These are phyloP conservation scores for Komagataella kurtzmanii DNA, from an alignment of 805 yeast genomes.

Conservation along the genomic window DNA sequence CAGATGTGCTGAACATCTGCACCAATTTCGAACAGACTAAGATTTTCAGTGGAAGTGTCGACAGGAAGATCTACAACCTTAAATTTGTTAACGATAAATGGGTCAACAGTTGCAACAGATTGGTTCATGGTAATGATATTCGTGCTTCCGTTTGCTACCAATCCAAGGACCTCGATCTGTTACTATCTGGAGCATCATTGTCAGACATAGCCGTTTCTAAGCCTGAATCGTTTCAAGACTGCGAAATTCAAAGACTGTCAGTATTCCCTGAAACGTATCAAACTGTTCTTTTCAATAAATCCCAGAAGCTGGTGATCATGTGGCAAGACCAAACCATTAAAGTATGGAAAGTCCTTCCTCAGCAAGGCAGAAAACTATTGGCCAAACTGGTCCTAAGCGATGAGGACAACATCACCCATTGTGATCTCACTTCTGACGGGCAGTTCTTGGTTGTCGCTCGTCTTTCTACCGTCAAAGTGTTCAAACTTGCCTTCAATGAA, in stretches of 20 bases:
- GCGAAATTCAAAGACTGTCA: conserved; percentile 59
- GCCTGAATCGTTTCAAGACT: conserved; percentile 52
- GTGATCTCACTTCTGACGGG: conserved; percentile 53
- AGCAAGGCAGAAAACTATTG: conserved; percentile 37
- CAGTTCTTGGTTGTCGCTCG: conserved; percentile 62
- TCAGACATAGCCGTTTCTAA: conserved; percentile 56
- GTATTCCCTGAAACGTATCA: conserved; percentile 18
- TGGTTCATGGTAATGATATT: conserved; percentile 79
- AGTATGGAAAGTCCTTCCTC: conserved; percentile 48
- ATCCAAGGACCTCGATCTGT: conserved; percentile 49
- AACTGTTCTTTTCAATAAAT: conserved; percentile 21
- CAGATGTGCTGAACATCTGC: conserved; percentile 72
- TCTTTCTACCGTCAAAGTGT: conserved; percentile 52
- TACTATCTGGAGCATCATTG: conserved; percentile 80
- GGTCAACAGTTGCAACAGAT: conserved; percentile 64
- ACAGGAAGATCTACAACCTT: conserved; percentile 76
- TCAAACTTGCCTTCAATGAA: conserved; percentile 34
- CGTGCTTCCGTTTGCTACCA: conserved; percentile 64
- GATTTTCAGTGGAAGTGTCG: conserved; percentile 86
- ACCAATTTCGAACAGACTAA: conserved; percentile 45
- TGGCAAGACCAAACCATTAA: conserved; percentile 79
- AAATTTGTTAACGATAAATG: conserved; percentile 45
- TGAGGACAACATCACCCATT: conserved; percentile 68
- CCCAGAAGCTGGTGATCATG: conserved; percentile 42
- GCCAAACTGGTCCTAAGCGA: conserved; percentile 54